Conservation (phyloP, 2,329 filamentous ascomycete genomes). For the Clonostachys byssicola region DNA sequence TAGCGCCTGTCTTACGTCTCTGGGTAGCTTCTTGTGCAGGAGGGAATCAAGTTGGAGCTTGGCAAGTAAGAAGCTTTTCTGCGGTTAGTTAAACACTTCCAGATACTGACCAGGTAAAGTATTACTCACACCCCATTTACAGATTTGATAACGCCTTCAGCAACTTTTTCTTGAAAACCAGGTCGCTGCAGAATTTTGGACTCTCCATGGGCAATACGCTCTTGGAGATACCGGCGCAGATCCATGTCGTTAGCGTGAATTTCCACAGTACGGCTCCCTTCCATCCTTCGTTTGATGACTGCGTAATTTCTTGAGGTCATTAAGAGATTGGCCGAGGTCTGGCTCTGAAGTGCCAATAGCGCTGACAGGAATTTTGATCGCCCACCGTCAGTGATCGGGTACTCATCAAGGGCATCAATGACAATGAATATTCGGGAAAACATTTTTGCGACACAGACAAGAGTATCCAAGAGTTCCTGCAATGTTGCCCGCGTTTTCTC, state of each 20-base stretch:
- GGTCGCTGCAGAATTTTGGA: neutral
- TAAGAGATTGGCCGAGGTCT: slow-evolving; percentile 2
- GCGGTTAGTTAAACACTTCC: neutral
- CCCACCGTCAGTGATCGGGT: neutral
- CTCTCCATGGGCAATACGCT: slow-evolving; percentile 1
- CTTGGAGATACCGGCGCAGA: slow-evolving; percentile 5
- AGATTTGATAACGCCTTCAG: neutral
- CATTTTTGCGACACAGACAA: neutral
- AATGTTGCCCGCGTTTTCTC: slow-evolving; percentile 1
- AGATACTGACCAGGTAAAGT: too few relatives aligned
- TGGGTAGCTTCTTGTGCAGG: slow-evolving; percentile 12
- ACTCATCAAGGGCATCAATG: slow-evolving; percentile 17
- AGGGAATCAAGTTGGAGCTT: slow-evolving; percentile 11
- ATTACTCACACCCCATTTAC: slow-evolving; percentile 3
- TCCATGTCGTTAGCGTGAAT: slow-evolving; percentile 7
- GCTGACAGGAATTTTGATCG: neutral
- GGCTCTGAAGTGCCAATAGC: neutral
- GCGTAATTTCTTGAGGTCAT: slow-evolving; percentile 9
- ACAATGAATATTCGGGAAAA: slow-evolving; percentile 7
- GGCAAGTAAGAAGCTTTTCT: slow-evolving; percentile 8
- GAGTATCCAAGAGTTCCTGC: neutral
- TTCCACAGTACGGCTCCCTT: neutral
- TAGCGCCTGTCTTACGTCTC: slow-evolving; percentile 23
- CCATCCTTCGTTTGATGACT: slow-evolving; percentile 3
- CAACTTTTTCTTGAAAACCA: slow-evolving; percentile 6